phyloP scores from a whole-genome alignment of 148 eudicot genomes.

The Arbutus unedo region DNA sequence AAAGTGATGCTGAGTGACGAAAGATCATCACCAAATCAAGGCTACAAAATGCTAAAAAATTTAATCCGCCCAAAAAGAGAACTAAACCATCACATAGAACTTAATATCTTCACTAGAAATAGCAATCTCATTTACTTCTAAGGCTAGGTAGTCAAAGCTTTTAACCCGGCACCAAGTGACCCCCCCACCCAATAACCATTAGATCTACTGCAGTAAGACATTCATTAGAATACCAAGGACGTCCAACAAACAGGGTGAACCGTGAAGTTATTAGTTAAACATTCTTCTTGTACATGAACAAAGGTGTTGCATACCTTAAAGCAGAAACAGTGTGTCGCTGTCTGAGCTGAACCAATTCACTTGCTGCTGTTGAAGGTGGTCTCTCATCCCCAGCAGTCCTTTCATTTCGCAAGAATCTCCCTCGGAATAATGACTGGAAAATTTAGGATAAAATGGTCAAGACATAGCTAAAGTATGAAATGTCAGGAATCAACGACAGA shows the following conservation, averaged over 20 bases:
- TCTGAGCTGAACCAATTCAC: conserved; percentile 84
- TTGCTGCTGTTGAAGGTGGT: conserved; percentile 72
- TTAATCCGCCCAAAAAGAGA: background rate
- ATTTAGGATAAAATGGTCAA: background rate
- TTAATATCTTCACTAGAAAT: background rate
- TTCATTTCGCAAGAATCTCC: conserved; percentile 91
- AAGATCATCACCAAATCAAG: background rate
- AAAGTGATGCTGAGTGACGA: background rate
- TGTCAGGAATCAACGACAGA: background rate
- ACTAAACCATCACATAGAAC: background rate
- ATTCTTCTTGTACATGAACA: background rate
- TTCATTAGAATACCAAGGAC: background rate
- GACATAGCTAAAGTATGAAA: no score
- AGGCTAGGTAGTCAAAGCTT: background rate
- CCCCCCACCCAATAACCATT: background rate
- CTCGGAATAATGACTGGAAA: conserved; percentile 87
- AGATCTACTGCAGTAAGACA: background rate
- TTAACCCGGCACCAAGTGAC: background rate
- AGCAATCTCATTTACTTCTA: background rate
- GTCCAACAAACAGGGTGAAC: conserved; percentile 1
- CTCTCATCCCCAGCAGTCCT: conserved; percentile 82
- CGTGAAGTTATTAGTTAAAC: background rate
- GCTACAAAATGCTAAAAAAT: conserved; percentile 1
- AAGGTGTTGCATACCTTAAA: conserved; percentile 53
- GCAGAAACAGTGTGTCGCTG: conserved; percentile 94